Evolutionary conservation across 176 grass and related monocot genomes (phyloP).

Genomic region (Triticum dicoccoides): DNA sequence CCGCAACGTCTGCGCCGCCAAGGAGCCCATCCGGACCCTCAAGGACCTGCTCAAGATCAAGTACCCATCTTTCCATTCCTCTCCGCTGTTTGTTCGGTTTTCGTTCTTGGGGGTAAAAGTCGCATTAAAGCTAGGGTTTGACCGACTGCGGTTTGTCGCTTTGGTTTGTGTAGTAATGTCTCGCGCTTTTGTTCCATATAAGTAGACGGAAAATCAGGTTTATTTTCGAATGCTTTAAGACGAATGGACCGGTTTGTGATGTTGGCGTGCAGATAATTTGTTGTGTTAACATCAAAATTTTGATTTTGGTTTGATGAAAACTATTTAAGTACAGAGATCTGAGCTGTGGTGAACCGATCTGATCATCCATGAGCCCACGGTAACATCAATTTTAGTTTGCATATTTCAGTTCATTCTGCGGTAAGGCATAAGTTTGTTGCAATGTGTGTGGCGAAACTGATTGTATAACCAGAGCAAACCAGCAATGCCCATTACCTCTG

Average conservation of each 20-base stretch:
- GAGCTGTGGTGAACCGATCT: background rate
- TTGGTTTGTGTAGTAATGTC: slow-evolving; percentile 12
- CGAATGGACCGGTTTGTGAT: background rate
- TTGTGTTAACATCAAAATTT: background rate
- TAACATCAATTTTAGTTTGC: background rate
- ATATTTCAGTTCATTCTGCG: background rate
- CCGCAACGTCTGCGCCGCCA: slow-evolving; percentile 56
- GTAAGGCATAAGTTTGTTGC: background rate
- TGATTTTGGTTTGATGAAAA: background rate
- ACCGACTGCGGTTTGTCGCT: background rate
- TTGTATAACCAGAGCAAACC: background rate
- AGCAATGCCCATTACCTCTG: background rate
- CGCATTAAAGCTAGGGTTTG: background rate
- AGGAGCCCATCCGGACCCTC: slow-evolving; percentile 64
- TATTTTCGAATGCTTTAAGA: background rate
- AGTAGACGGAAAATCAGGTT: background rate
- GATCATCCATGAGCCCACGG: background rate
- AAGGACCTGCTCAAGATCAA: slow-evolving; percentile 80
- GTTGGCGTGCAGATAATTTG: background rate
- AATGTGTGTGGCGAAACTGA: background rate
- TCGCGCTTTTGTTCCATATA: background rate
- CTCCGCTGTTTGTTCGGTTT: background rate
- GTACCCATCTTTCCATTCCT: slow-evolving; percentile 22
- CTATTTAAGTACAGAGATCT: background rate
- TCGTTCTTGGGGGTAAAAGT: background rate